Evolutionary conservation across 2,329 filamentous ascomycete species (phyloP), one percentile per base, ranked within the genome.

Genomic region (Phyllosticta paracitricarpa): DNA sequence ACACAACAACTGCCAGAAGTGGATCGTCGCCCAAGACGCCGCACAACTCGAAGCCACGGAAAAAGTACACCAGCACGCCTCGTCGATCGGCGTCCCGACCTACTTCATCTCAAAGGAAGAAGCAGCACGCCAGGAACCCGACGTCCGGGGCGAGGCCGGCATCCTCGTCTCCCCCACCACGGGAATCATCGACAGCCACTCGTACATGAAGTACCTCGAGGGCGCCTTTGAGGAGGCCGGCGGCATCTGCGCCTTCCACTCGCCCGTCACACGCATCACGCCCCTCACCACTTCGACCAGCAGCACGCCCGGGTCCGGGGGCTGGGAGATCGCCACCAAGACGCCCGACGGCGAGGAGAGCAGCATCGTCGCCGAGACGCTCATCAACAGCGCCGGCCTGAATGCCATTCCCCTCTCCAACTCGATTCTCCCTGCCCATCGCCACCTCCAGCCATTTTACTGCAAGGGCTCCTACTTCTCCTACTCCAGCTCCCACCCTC

Each of bases 381-480:
- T 97, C 10, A 79, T 97, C 69, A 99, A 97, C 76, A 85, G 88
- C 1, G 93, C 93, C 0, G 94, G 94, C 0, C 83, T 97, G 17
- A 85, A 83, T 64, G 89, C 92, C 22, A 87, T 87, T 58, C 77
- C 77, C 24, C 78, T 97, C 54, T 87, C 88, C 69, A 99, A 97
- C 76, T 87, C 92, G 82, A 83, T 97, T 48, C 80, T 90, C 0
- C 85, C 87, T 0, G 33, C 67, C 0, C 73, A 77, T 0, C 75
- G 81, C 4, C 84, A 84, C 57, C 77, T 78, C 51, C 82, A 75
- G 25, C 82, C 91, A 4, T 89, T 84, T 78, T 97, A 88, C 75
- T 93, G 93, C 63, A 99, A 99, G 77, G 94, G 94, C 0, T 93
- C 90, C 63, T 99, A 99, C 78, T 97, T 95, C 77, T 89, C 87